A percentile compares a stretch with the other conserved stretches of the same genome.
phyloP scores from a whole-genome alignment of 495 filamentous ascomycete genomes.

The Hyaloscypha hepaticicola region DNA sequence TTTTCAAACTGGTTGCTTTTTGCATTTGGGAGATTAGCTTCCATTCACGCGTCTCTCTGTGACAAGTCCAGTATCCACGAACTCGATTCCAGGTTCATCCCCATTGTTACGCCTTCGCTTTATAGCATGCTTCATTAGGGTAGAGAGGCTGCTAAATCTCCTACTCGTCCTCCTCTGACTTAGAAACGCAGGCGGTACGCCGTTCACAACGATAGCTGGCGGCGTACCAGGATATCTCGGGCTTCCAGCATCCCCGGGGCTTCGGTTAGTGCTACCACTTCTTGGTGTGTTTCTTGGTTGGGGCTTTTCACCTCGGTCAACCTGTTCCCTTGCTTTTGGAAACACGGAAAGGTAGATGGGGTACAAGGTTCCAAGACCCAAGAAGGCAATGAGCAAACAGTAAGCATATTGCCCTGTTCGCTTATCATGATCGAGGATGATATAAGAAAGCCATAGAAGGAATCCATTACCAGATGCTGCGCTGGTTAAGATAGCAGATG shows the following conservation, averaged over 20 bases:
- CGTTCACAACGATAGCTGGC: neutral
- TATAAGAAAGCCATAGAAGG: neutral
- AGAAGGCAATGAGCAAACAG: conserved; percentile 56
- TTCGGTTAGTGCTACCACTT: neutral
- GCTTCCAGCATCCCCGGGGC: neutral
- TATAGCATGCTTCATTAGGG: neutral
- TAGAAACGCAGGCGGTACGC: neutral
- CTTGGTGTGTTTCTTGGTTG: neutral
- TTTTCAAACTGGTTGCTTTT: too few species aligned
- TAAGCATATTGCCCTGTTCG: conserved; percentile 44
- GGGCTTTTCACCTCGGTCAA: conserved; percentile 1
- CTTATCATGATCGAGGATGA: neutral
- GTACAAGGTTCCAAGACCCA: conserved; percentile 53
- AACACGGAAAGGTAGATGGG: conserved; percentile 50
- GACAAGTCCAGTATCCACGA: neutral
- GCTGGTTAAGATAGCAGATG: conserved; percentile 35
- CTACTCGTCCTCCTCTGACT: neutral
- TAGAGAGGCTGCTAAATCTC: neutral
- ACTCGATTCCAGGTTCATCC: neutral
- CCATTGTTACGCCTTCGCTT: neutral
- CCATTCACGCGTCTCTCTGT: neutral
- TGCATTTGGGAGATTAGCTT: neutral
- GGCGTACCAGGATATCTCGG: neutral
- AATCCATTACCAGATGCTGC: neutral
- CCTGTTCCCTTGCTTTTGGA: conserved; percentile 5